Evolutionary conservation across 768 basidiomycete genomes (phyloP).

Genomic region (Podaxis rugospora): DNA sequence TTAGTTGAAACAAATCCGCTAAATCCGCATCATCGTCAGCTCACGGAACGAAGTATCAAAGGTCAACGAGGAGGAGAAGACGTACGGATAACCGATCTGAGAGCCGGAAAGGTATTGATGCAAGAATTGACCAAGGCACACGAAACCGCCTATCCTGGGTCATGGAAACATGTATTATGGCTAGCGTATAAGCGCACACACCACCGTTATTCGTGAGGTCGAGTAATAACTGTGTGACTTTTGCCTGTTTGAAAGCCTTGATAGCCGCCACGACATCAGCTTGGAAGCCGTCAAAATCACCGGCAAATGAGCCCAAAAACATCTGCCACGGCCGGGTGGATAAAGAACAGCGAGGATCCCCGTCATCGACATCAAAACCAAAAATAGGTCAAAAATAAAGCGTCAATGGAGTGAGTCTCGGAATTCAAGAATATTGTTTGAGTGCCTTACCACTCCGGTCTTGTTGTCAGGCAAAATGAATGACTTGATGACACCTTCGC

Average conservation of each 20-base stretch:
- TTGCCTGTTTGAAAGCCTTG: constrained; percentile 38
- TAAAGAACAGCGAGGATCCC: neutral
- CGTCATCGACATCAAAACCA: neutral
- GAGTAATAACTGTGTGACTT: constrained; percentile 47
- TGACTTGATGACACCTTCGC: constrained; percentile 48
- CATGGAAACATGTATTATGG: neutral
- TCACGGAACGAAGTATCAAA: neutral
- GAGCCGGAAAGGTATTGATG: constrained; percentile 52
- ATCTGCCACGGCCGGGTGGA: constrained; percentile 29
- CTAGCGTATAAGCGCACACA: constrained; percentile 17
- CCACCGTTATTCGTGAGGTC: constrained; percentile 64
- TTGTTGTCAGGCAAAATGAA: constrained; percentile 50
- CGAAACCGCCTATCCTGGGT: constrained; percentile 44
- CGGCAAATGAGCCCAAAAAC: constrained; percentile 57
- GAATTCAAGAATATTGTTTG: neutral
- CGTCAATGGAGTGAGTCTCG: neutral
- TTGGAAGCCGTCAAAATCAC: constrained; percentile 49
- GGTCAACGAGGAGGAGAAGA: constrained; percentile 7
- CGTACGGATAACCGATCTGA: constrained; percentile 47
- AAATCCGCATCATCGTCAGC: neutral
- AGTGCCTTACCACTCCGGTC: constrained; percentile 50
- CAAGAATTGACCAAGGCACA: constrained; percentile 60
- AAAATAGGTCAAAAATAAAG: neutral
- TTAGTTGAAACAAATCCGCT: constrained; percentile 55
- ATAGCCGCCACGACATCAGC: constrained; percentile 42